A percentile compares a stretch with the other conserved stretches of the same genome.
These are phyloP conservation scores for Sicyos baderoa DNA, from an alignment of 306 rosid species.

Conservation along the genomic window DNA sequence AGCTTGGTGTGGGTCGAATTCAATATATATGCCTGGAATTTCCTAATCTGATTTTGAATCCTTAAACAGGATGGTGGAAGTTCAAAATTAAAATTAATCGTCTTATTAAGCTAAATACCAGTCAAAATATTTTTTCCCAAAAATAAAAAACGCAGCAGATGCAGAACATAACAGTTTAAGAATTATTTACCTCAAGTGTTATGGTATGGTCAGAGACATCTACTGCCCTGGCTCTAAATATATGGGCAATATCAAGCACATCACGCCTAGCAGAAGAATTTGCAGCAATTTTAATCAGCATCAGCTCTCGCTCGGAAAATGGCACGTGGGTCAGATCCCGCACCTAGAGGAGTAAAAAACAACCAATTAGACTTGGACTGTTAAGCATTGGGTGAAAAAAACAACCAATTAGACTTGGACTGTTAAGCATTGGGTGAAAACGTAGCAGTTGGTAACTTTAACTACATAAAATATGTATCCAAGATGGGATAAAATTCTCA, in stretches of 20 bases:
- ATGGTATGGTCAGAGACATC: slow-evolving; percentile 55
- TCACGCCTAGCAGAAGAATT: slow-evolving; percentile 50
- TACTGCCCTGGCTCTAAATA: slow-evolving; percentile 51
- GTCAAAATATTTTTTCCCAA: neutral
- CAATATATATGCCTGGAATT: neutral
- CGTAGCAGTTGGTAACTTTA: too few species aligned
- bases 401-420: neutral
- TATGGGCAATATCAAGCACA: slow-evolving; percentile 47
- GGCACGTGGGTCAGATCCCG: slow-evolving; percentile 38
- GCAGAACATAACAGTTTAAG: neutral
- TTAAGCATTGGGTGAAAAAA: too few species aligned
- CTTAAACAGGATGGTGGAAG: neutral
- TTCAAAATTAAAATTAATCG: neutral
- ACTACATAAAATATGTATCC: too few species aligned
- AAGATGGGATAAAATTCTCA: too few species aligned
- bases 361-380: neutral
- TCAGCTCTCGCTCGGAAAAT: slow-evolving; percentile 49
- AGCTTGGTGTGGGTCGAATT: neutral
- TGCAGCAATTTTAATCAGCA: slow-evolving; percentile 49
- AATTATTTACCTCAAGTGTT: slow-evolving; percentile 38
- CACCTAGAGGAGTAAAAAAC: slow-evolving; percentile 31
- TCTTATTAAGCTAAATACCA: neutral
- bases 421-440: too few species aligned
- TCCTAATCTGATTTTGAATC: neutral
- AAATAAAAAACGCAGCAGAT: neutral